Percentiles rank a stretch among this genome's conserved stretches.
These are phyloP conservation scores for Candida pseudofarinosa DNA, from an alignment of 805 yeast species.

Conservation along the genomic window DNA sequence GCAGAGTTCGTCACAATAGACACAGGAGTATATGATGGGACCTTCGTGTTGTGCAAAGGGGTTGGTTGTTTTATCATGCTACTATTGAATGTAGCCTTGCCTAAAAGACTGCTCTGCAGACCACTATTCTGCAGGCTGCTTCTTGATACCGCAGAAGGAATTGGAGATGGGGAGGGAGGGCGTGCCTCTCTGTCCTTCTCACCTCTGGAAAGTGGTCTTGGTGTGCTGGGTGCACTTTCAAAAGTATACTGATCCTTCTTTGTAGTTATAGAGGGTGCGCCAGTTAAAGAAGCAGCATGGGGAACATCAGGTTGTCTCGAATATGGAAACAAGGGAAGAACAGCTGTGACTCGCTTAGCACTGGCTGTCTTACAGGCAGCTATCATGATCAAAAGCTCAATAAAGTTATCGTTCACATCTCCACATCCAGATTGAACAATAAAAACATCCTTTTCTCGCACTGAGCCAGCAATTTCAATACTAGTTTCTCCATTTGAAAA, in stretches of 20 bases:
- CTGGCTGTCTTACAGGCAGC: slow-evolving; percentile 93
- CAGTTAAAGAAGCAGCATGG: slow-evolving; percentile 57
- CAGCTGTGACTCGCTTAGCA: slow-evolving; percentile 85
- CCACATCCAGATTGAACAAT: slow-evolving; percentile 87
- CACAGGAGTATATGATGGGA: slow-evolving; percentile 13
- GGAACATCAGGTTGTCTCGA: slow-evolving; percentile 95
- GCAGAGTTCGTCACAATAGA: slow-evolving; percentile 31
- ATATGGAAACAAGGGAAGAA: slow-evolving; percentile 90
- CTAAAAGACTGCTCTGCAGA: slow-evolving; percentile 5
- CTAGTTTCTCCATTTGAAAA: slow-evolving; percentile 91
- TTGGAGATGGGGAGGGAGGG: slow-evolving; percentile 1
- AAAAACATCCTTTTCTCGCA: slow-evolving; percentile 93
- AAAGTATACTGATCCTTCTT: slow-evolving; percentile 40
- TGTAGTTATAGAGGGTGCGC: slow-evolving; percentile 54
- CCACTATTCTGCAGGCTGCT: slow-evolving; percentile 1
- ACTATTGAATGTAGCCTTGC: slow-evolving; percentile 8
- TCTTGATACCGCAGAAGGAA: slow-evolving; percentile 9
- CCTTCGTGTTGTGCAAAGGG: slow-evolving; percentile 5
- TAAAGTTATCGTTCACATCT: slow-evolving; percentile 79
- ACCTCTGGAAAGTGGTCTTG: slow-evolving; percentile 35
- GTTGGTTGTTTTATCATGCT: slow-evolving; percentile 4
- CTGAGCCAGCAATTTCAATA: slow-evolving; percentile 80
- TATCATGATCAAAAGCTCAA: slow-evolving; percentile 77
- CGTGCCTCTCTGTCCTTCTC: slow-evolving; percentile 8
- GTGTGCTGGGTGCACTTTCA: slow-evolving; percentile 52